These are phyloP conservation scores for Tolypocladium tundrense DNA, from an alignment of 2,329 filamentous ascomycete species.

Conservation along the genomic window DNA sequence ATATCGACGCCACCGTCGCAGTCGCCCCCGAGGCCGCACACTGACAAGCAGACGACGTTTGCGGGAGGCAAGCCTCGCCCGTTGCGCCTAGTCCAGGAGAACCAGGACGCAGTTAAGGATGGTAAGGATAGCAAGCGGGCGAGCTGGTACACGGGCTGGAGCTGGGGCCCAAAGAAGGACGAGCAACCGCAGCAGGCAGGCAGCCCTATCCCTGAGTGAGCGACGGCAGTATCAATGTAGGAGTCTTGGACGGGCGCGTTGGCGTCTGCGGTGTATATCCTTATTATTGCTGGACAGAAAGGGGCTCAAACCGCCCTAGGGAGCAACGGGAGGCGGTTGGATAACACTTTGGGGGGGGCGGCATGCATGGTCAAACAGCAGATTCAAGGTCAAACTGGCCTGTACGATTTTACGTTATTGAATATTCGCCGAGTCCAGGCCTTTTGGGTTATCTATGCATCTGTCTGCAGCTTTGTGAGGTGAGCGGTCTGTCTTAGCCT, in stretches of 20 bases:
- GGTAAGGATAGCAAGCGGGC: slow-evolving; percentile 48
- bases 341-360: neutral
- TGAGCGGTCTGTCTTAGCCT: neutral
- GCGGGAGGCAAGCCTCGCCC: slow-evolving; percentile 68
- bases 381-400: neutral
- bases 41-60: slow-evolving; percentile 47
- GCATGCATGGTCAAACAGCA: neutral
- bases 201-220: slow-evolving; percentile 24
- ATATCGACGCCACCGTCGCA: slow-evolving; percentile 35
- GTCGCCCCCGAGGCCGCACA: slow-evolving; percentile 41
- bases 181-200: slow-evolving; percentile 21
- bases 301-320: neutral
- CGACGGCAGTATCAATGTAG: neutral
- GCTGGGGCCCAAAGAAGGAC: slow-evolving; percentile 38
- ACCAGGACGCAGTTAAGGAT: slow-evolving; percentile 38
- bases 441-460: neutral
- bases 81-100: slow-evolving; percentile 78
- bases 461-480: neutral
- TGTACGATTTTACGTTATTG: slow-evolving; percentile 3
- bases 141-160: slow-evolving; percentile 56
- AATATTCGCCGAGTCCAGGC: neutral
- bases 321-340: neutral
- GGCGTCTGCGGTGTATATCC: neutral
- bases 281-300: neutral
- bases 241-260: neutral